phyloP scores from a whole-genome alignment of 768 basidiomycete species.

The Leccinum sublutescens region DNA sequence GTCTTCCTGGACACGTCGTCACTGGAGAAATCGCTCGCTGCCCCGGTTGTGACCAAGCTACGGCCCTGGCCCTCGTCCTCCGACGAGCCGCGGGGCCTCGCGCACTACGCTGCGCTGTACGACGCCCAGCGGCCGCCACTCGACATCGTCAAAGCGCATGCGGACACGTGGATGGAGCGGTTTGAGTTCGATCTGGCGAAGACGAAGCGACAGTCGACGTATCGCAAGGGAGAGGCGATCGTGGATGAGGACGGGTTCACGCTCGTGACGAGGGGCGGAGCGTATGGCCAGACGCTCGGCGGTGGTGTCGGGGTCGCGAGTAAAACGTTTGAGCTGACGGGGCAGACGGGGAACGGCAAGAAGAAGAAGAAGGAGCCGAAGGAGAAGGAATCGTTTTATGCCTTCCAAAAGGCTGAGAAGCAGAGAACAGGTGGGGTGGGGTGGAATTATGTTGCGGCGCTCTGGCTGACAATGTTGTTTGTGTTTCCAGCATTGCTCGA shows the following conservation, averaged over 20 bases:
- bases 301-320: conserved; percentile 69
- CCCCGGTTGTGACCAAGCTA: conserved; percentile 31
- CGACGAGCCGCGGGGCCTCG: conserved; percentile 64
- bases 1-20: conserved; percentile 71
- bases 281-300: conserved; percentile 84
- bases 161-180: conserved; percentile 71
- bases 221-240: conserved; percentile 80
- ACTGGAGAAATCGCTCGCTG: conserved; percentile 59
- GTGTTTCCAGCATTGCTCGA: conserved; percentile 47
- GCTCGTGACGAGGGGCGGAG: conserved; percentile 88
- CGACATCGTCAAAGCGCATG: conserved; percentile 69
- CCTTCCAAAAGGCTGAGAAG: conserved; percentile 88
- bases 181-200: conserved; percentile 66
- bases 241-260: conserved; percentile 96
- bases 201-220: conserved; percentile 59
- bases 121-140: conserved; percentile 72
- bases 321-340: conserved; percentile 50
- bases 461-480: conserved; percentile 4
- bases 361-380: conserved; percentile 56
- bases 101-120: conserved; percentile 68
- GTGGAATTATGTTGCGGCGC: not conserved
- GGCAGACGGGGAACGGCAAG: conserved; percentile 30
- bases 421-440: conserved; percentile 68
- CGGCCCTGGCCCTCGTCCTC: conserved; percentile 63
- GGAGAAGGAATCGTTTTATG: conserved; percentile 80